phyloP scores from a whole-genome alignment of 495 filamentous ascomycete genomes.

The Thermochaetoides thermophila region DNA sequence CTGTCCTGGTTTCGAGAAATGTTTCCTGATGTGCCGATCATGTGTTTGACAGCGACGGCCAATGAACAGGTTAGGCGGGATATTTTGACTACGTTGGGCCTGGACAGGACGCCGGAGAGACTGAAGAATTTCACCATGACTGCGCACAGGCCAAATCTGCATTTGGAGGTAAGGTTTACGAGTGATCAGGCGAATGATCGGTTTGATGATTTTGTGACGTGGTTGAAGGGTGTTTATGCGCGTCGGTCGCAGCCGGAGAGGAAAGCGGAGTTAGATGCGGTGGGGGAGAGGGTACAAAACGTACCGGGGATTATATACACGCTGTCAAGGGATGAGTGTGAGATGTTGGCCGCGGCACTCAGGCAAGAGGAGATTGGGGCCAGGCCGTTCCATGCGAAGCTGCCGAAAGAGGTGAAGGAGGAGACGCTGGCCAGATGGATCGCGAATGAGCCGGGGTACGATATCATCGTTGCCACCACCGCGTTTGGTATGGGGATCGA shows the following conservation, averaged over 20 bases:
- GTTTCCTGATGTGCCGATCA: constrained; percentile 73
- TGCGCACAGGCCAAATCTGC: constrained; percentile 68
- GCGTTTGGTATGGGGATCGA: constrained; percentile 98
- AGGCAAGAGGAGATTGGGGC: constrained; percentile 49
- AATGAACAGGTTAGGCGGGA: constrained; percentile 65
- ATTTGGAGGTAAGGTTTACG: constrained; percentile 86
- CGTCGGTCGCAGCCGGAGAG: constrained; percentile 40
- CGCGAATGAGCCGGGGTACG: constrained; percentile 55
- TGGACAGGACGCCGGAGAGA: constrained; percentile 35
- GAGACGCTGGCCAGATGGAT: constrained; percentile 60
- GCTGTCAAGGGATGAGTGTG: constrained; percentile 60
- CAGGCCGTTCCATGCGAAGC: constrained; percentile 55
- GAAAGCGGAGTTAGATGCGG: constrained; percentile 32
- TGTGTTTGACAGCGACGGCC: constrained; percentile 82
- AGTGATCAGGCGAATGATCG: constrained; percentile 57
- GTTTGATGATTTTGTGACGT: constrained; percentile 51
- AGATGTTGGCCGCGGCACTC: constrained; percentile 52
- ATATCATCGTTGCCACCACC: constrained; percentile 86
- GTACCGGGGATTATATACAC: constrained; percentile 88
- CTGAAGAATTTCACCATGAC: constrained; percentile 69
- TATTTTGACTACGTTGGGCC: constrained; percentile 57
- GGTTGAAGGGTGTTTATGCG: constrained; percentile 55
- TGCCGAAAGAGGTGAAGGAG: constrained; percentile 45
- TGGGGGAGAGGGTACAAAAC: constrained; percentile 38
- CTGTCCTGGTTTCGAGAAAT: constrained; percentile 76